phyloP scores from a whole-genome alignment of 2,329 filamentous ascomycete species.

The Bipolaris sorokiniana region DNA sequence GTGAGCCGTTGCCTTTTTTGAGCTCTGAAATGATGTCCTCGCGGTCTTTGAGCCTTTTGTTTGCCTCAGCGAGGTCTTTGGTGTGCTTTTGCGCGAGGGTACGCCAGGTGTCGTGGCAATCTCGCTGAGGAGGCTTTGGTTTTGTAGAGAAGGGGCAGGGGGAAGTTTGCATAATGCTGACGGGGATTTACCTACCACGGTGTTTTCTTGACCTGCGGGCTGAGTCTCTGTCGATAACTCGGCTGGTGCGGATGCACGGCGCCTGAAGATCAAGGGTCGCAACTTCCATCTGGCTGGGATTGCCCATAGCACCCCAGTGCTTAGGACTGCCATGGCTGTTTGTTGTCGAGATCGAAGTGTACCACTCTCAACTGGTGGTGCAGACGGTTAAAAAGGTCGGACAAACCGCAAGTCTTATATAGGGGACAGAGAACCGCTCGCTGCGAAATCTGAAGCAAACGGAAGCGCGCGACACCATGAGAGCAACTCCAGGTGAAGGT shows the following conservation, averaged over 20 bases:
- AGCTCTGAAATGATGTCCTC: not conserved
- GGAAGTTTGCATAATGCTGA: not conserved
- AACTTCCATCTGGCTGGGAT: conserved; percentile 1
- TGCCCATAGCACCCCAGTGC: too few relatives aligned
- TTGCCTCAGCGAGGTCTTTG: not conserved
- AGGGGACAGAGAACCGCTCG: too few relatives aligned
- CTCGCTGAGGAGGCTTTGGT: conserved; percentile 6
- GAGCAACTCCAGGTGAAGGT: not conserved
- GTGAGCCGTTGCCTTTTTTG: conserved; percentile 1
- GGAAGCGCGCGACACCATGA: not conserved
- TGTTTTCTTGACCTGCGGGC: not conserved
- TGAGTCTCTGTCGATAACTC: not conserved
- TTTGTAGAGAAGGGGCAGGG: not conserved
- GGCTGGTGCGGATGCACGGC: conserved; percentile 15
- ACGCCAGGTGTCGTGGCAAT: conserved; percentile 12
- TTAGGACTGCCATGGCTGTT: not conserved
- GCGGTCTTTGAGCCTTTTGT: conserved; percentile 5
- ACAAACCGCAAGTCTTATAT: too few relatives aligned
- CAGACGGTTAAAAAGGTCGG: too few relatives aligned
- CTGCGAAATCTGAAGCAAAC: not conserved
- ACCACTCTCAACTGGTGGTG: not conserved
- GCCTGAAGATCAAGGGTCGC: conserved; percentile 2
- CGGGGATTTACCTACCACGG: not conserved
- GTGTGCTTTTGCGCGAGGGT: too few relatives aligned
- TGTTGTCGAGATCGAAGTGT: not conserved